Conservation (phyloP, 495 filamentous ascomycete species). For the Xylaria sp. region DNA sequence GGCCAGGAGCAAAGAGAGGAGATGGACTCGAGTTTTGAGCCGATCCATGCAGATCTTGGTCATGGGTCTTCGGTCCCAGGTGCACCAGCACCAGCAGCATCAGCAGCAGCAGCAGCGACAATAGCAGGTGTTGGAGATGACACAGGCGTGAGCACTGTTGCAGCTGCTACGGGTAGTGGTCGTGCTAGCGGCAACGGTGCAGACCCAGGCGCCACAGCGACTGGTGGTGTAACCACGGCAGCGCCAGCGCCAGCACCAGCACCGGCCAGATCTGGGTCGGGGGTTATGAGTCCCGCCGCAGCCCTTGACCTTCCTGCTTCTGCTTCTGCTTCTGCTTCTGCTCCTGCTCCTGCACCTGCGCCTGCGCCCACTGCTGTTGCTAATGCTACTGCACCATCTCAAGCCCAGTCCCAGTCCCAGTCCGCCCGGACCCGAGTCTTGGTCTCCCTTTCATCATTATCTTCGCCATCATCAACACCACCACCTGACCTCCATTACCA, state of each 20-base stretch:
- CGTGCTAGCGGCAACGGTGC: constrained; percentile 17
- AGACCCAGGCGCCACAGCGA: constrained; percentile 17
- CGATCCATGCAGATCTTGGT: constrained; percentile 14
- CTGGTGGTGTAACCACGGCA: constrained; percentile 13
- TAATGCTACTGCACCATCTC: constrained; percentile 11
- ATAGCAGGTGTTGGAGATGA: neutral
- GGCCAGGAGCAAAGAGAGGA: constrained; percentile 15
- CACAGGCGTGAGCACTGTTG: constrained; percentile 10
- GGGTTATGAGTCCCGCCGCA: constrained; percentile 12
- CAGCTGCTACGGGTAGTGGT: constrained; percentile 7
- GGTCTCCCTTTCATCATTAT: constrained; percentile 12
- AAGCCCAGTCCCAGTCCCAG: constrained; percentile 14
- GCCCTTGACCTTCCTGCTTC: neutral
- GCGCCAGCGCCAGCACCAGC: constrained; percentile 30
- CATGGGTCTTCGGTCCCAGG: neutral
- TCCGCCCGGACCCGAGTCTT: neutral
- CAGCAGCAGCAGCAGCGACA: neutral
- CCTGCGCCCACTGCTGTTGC: constrained; percentile 1
- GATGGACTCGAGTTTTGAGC: constrained; percentile 30
- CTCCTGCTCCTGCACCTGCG: constrained; percentile 5
- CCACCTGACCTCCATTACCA: neutral
- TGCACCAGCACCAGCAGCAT: neutral
- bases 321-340: neutral
- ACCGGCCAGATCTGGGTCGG: constrained; percentile 26
- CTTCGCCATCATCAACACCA: constrained; percentile 27